Conservation (phyloP, 257 asterid species). For the Asclepias syriaca region DNA sequence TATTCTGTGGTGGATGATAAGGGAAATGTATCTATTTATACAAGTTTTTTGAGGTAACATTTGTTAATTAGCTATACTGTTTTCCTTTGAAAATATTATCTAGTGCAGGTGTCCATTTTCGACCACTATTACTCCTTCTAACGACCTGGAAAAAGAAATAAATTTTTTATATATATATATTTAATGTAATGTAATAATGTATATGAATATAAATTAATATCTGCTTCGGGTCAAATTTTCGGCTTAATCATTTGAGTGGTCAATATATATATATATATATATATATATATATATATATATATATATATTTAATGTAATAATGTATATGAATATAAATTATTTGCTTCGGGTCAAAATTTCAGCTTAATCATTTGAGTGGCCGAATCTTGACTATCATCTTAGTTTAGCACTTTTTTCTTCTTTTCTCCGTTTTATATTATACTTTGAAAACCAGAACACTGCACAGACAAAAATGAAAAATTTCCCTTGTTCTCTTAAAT, state of each 20-base stretch:
- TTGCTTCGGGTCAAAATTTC: too few relatives aligned
- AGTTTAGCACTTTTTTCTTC: neutral
- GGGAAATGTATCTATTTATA: conserved; percentile 9
- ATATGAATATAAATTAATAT: too few relatives aligned
- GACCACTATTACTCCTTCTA: neutral
- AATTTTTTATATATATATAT: too few relatives aligned
- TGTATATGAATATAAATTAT: neutral
- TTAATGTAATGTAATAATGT: too few relatives aligned
- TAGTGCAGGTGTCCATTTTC: neutral
- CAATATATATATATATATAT: too few relatives aligned
- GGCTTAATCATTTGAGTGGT: too few relatives aligned
- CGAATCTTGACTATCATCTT: neutral
- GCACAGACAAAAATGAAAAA: too few relatives aligned
- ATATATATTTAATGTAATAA: too few relatives aligned
- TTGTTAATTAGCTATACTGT: neutral
- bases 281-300: too few relatives aligned
- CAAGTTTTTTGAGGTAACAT: neutral
- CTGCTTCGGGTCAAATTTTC: neutral
- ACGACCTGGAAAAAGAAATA: too few relatives aligned
- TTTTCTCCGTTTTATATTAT: neutral
- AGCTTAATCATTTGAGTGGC: neutral
- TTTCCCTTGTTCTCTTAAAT: too few relatives aligned
- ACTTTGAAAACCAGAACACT: too few relatives aligned
- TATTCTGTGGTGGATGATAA: neutral
- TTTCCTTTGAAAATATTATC: neutral